Evolutionary conservation across 805 yeast genomes (phyloP).

Genomic region (Diddensiella santjacobensis): DNA sequence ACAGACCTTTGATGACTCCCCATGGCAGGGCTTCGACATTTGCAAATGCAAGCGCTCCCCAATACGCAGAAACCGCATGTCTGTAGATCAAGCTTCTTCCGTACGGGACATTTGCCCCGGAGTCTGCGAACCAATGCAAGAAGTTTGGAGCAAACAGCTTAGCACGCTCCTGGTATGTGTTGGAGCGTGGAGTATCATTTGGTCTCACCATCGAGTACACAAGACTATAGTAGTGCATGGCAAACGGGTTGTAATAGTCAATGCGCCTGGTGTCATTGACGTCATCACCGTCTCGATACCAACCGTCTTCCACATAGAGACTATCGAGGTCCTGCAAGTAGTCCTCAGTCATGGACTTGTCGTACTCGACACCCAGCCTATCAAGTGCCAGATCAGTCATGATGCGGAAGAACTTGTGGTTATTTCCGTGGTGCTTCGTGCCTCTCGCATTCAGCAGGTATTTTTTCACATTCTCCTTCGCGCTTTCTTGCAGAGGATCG

Average conservation of each 20-base stretch:
- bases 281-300: constrained; percentile 33
- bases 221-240: constrained; percentile 33
- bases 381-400: constrained; percentile 30
- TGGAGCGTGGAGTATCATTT: constrained; percentile 19
- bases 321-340: constrained; percentile 26
- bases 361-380: constrained; percentile 24
- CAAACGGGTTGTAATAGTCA: constrained; percentile 35
- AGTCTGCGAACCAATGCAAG: constrained; percentile 25
- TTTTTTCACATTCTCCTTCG: constrained; percentile 22
- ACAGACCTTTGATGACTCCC: constrained; percentile 27
- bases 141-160: constrained; percentile 26
- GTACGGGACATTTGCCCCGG: constrained; percentile 25
- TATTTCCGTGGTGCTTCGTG: constrained; percentile 22
- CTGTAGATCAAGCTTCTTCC: constrained; percentile 28
- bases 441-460: constrained; percentile 25
- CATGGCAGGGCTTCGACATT: constrained; percentile 16
- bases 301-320: constrained; percentile 31
- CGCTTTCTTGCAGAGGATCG: constrained; percentile 27
- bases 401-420: constrained; percentile 34
- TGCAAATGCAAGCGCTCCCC: constrained; percentile 26
- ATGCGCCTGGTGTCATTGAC: constrained; percentile 18
- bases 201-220: constrained; percentile 23
- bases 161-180: constrained; percentile 25
- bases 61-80: constrained; percentile 24
- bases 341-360: constrained; percentile 18